Percentiles rank a stretch among this genome's conserved stretches.
Conservation (phyloP, 495 filamentous ascomycete genomes). For the Penicillium salamii region DNA sequence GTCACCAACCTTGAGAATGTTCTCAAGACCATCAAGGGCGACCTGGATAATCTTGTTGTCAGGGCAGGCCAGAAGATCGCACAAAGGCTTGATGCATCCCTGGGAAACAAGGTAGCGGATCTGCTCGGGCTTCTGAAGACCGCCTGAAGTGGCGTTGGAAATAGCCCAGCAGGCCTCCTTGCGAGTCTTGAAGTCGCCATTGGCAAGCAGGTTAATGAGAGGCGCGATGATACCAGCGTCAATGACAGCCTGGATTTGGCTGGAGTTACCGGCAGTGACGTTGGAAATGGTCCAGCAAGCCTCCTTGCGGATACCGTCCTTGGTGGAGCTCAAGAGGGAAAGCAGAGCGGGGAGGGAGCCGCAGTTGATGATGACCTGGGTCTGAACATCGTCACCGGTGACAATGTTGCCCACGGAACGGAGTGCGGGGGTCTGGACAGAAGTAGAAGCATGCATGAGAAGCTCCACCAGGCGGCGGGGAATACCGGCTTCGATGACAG, state of each 20-base stretch:
- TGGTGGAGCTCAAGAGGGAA: slow-evolving; percentile 89
- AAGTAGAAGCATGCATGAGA: slow-evolving; percentile 98
- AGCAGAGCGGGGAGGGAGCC: slow-evolving; percentile 88
- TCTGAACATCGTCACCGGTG: slow-evolving; percentile 97
- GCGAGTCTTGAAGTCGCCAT: slow-evolving; percentile 98
- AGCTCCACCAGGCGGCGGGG: slow-evolving; percentile 96
- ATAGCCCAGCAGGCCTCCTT: slow-evolving; percentile 99
- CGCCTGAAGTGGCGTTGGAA: slow-evolving; percentile 96
- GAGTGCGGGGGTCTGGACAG: slow-evolving; percentile 96
- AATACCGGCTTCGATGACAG: slow-evolving; percentile 97
- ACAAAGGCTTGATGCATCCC: slow-evolving; percentile 96
- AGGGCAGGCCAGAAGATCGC: slow-evolving; percentile 92
- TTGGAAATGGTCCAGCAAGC: slow-evolving; percentile 99
- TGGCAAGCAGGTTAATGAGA: slow-evolving; percentile 89
- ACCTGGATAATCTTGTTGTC: slow-evolving; percentile 99
- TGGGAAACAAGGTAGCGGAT: slow-evolving; percentile 90
- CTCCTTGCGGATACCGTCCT: slow-evolving; percentile 99
- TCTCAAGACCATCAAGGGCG: slow-evolving; percentile 96
- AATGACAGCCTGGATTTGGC: slow-evolving; percentile 95
- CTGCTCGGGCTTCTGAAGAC: slow-evolving; percentile 97
- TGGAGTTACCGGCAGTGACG: slow-evolving; percentile 96
- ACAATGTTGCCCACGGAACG: slow-evolving; percentile 99
- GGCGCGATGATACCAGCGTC: slow-evolving; percentile 97
- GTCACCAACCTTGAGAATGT: slow-evolving; percentile 98
- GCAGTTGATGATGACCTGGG: slow-evolving; percentile 99